Percentiles rank a stretch among this genome's conserved stretches.
Conservation (phyloP, 306 rosid species). For the Pyrus bretschneideri region DNA sequence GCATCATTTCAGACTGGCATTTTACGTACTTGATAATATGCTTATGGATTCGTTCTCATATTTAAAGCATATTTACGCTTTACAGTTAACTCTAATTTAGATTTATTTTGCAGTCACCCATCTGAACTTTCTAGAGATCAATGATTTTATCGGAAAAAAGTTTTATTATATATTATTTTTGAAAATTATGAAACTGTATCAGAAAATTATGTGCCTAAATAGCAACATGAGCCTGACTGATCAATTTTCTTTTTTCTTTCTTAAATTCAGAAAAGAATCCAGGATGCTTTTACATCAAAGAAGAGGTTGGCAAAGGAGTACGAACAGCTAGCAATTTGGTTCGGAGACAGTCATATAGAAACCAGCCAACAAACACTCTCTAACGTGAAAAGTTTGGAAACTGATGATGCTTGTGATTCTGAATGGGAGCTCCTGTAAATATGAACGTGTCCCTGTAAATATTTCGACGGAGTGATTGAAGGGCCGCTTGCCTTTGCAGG, state of each 20-base stretch:
- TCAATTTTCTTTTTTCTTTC: background rate
- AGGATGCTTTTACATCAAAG: conserved; percentile 61
- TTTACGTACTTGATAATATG: background rate
- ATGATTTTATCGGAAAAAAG: background rate
- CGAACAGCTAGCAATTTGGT: conserved; percentile 82
- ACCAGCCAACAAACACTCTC: conserved; percentile 19
- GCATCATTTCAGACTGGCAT: background rate
- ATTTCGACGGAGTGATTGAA: conserved; percentile 3
- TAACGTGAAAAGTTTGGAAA: conserved; percentile 14
- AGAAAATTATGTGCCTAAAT: background rate
- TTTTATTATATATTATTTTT: too few species aligned
- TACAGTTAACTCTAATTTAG: background rate
- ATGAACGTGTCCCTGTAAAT: conserved; percentile 20
- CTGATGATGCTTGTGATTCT: conserved; percentile 41
- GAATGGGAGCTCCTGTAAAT: conserved; percentile 81
- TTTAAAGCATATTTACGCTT: background rate
- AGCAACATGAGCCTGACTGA: background rate
- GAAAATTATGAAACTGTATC: background rate
- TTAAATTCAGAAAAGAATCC: conserved; percentile 50
- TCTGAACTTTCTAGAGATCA: background rate
- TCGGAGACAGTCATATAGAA: conserved; percentile 51
- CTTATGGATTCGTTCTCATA: background rate
- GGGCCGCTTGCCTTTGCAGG: background rate
- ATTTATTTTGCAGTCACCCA: background rate
- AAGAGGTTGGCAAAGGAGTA: conserved; percentile 76